phyloP scores from a whole-genome alignment of 108 stramenopile genomes.

The Pinguiococcus pyrenoidosus region DNA sequence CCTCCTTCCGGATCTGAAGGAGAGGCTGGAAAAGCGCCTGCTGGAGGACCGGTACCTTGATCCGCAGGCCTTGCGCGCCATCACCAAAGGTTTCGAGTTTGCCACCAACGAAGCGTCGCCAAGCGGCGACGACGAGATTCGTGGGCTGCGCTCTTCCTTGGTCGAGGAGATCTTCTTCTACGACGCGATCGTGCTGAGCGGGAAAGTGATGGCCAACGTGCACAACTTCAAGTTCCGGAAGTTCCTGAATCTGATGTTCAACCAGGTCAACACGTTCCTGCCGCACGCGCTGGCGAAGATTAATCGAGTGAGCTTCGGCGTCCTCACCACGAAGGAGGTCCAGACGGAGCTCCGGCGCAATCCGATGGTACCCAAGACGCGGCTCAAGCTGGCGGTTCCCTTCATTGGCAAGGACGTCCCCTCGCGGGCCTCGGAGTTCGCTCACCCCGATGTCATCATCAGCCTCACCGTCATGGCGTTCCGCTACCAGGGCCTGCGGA shows the following conservation, averaged over 20 bases:
- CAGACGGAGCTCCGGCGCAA: conserved; percentile 3
- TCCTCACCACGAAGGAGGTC: conserved; percentile 10
- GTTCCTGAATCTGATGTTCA: conserved; percentile 7
- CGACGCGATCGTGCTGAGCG: too few relatives aligned
- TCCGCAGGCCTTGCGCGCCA: too few relatives aligned
- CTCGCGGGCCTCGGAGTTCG: conserved; percentile 11
- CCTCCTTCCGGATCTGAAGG: too few relatives aligned
- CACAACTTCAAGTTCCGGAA: too few relatives aligned
- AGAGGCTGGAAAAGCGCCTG: too few relatives aligned
- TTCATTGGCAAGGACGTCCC: conserved; percentile 34
- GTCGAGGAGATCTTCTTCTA: too few relatives aligned
- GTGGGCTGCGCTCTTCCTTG: too few relatives aligned
- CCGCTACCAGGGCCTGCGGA: conserved; percentile 10
- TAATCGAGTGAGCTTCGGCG: conserved; percentile 24
- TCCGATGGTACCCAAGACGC: conserved; percentile 5
- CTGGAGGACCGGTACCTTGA: too few relatives aligned
- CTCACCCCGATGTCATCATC: conserved; percentile 26
- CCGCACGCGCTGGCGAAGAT: conserved; percentile 20
- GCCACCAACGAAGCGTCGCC: too few relatives aligned
- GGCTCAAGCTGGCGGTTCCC: conserved; percentile 19
- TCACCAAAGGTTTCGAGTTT: too few relatives aligned
- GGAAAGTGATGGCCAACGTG: too few relatives aligned
- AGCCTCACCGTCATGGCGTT: conserved; percentile 22
- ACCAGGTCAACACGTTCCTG: conserved; percentile 19
- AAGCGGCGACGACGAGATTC: too few relatives aligned